Percentiles rank a stretch among this genome's conserved stretches.
These are phyloP conservation scores for Sutorius eximius DNA, from an alignment of 1,284 basidiomycete species.

Conservation along the genomic window DNA sequence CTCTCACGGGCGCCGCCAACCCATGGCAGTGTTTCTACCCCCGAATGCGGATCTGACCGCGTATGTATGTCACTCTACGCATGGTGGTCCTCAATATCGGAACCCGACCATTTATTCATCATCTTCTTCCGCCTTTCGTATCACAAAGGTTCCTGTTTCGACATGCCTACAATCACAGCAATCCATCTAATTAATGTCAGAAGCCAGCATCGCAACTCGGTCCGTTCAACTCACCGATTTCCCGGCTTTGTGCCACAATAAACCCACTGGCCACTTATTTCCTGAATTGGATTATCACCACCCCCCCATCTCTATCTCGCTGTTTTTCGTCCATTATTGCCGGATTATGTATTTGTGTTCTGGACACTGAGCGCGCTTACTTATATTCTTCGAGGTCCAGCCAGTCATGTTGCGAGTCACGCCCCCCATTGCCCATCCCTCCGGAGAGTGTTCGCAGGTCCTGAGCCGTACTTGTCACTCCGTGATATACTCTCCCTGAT, in stretches of 20 bases:
- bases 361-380: constrained; percentile 14
- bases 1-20: constrained; percentile 25
- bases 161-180: neutral
- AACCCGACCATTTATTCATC: constrained; percentile 13
- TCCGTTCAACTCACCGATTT: neutral
- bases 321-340: neutral
- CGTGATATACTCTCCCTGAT: constrained; percentile 4
- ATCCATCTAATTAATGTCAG: constrained; percentile 24
- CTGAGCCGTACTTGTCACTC: constrained; percentile 27
- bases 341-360: constrained; percentile 8
- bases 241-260: neutral
- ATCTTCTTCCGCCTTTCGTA: constrained; percentile 1
- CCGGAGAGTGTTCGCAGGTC: constrained; percentile 9
- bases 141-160: constrained; percentile 9
- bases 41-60: constrained; percentile 5
- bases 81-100: constrained; percentile 19
- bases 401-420: neutral
- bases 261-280: constrained; percentile 2
- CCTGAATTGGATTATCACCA: constrained; percentile 7
- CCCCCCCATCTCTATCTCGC: neutral
- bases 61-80: constrained; percentile 5
- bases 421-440: constrained; percentile 1
- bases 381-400: constrained; percentile 20
- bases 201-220: constrained; percentile 9
- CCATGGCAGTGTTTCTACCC: constrained; percentile 1